Evolutionary conservation across 2,329 filamentous ascomycete species (phyloP), one percentile per base, ranked within the genome.

Genomic region (Ascochyta pisi): DNA sequence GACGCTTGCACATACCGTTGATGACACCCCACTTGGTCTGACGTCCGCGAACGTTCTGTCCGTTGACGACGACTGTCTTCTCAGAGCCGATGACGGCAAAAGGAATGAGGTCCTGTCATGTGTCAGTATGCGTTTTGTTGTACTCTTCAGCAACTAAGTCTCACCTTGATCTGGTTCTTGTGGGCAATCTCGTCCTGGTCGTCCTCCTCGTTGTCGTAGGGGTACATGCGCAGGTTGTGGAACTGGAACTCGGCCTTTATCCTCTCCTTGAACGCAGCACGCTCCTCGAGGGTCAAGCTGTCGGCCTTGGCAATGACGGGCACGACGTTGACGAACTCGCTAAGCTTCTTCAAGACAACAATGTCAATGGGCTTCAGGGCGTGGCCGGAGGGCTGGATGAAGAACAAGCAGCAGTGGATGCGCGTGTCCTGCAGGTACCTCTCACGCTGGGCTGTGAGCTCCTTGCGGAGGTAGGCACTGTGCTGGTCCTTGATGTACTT

Each of bases 401-500:
- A 99, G 86, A 99, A 99, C 72, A 99, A 83, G 81, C 95, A 99
- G 88, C 92, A 97, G 85, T 99, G 95, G 75, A 99, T 97, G 74
- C 95, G 91, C 67, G 95, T 99, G 81, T 99, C 95, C 83, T 96
- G 94, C 68, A 99, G 97, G 80, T 99, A 99, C 73, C 95, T 90
- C 82, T 99, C 95, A 81, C 95, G 91, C 85, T 99, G 95, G 68
- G 95, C 95, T 52, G 95, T 98, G 74, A 99, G 92, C 81, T 99
- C 95, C 86, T 99, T 99, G 80, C 95, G 91, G 70, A 99, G 88
- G 83, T 98, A 99, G 73, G 95, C 94, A 49, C 92, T 97, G 85
- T 99, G 95, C 84, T 99, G 95, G 81, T 99, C 95, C 86, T 99
- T 99, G 86, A 99, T 99, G 82, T 99, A 99, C 85, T 99, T 99